Percentiles rank a stretch among this genome's conserved stretches.
phyloP scores from a whole-genome alignment of 225 moss, liverwort and hornwort species.

The Straminergon stramineum region DNA sequence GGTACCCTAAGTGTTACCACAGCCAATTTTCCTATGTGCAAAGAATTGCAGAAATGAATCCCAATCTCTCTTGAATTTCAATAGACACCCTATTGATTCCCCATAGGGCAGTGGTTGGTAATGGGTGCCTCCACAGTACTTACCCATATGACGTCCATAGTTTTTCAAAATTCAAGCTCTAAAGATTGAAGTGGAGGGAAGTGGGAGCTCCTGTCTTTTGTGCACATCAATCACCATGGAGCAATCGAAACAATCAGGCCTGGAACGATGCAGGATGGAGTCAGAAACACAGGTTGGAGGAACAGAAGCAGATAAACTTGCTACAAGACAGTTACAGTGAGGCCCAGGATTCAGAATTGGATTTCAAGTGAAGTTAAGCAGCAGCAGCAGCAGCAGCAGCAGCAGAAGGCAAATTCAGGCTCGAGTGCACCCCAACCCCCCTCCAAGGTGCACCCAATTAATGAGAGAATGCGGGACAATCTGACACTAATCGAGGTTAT shows the following conservation, averaged over 20 bases:
- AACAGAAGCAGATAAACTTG: background rate
- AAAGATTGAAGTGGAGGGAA: too few species aligned
- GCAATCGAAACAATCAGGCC: background rate
- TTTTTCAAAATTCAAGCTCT: too few species aligned
- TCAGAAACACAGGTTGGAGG: background rate
- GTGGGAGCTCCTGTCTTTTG: too few species aligned
- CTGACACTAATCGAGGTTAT: background rate
- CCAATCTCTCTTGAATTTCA: too few species aligned
- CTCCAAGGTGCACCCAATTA: background rate
- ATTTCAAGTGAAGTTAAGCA: background rate
- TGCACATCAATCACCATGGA: too few species aligned
- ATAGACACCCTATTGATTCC: too few species aligned
- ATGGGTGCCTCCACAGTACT: too few species aligned
- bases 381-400: background rate
- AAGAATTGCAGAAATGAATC: too few species aligned
- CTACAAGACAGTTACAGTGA: background rate
- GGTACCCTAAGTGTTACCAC: too few species aligned
- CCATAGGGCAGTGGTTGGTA: too few species aligned
- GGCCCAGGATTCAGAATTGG: background rate
- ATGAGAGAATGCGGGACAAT: background rate
- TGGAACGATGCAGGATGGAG: accelerated
- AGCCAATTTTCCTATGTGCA: too few species aligned
- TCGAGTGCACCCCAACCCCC: background rate
- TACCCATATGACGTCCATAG: too few species aligned
- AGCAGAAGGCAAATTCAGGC: background rate